Evolutionary conservation across 2,329 filamentous ascomycete genomes (phyloP).

Genomic region (Niveomyces coronatus): DNA sequence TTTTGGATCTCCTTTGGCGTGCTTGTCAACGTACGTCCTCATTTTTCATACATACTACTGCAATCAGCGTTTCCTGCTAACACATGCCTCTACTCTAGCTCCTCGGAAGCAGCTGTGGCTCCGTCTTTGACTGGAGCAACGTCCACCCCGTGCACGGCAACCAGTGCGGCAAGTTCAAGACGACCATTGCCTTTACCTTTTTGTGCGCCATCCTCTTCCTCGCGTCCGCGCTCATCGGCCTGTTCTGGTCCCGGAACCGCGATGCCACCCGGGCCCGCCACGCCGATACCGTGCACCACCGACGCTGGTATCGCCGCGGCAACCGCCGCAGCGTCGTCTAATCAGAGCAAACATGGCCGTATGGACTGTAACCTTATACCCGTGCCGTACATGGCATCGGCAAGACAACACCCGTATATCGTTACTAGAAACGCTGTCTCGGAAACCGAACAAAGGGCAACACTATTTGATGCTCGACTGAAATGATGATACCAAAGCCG

Average conservation of each 20-base stretch:
- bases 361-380: too few species aligned
- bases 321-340: slow-evolving; percentile 33
- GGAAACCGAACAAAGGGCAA: too few species aligned
- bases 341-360: slow-evolving; percentile 8
- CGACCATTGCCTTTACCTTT: slow-evolving; percentile 62
- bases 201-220: slow-evolving; percentile 63
- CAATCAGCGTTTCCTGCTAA: background rate
- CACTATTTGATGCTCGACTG: too few species aligned
- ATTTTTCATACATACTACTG: slow-evolving; percentile 5
- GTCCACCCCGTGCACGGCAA: slow-evolving; percentile 34
- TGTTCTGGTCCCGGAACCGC: slow-evolving; percentile 41
- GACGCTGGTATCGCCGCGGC: slow-evolving; percentile 27
- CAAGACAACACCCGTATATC: too few species aligned
- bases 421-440: too few species aligned
- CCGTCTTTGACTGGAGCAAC: slow-evolving; percentile 49
- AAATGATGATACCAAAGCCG: too few species aligned
- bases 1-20: slow-evolving; percentile 65
- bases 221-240: slow-evolving; percentile 46
- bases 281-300: slow-evolving; percentile 19
- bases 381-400: too few species aligned
- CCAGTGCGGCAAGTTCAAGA: slow-evolving; percentile 59
- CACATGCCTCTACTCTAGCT: slow-evolving; percentile 18
- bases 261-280: slow-evolving; percentile 24
- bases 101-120: slow-evolving; percentile 39
- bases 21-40: slow-evolving; percentile 46